Percentiles rank a stretch among this genome's conserved stretches.
Conservation (phyloP, 768 basidiomycete species). For the Tulasnella sp. region DNA sequence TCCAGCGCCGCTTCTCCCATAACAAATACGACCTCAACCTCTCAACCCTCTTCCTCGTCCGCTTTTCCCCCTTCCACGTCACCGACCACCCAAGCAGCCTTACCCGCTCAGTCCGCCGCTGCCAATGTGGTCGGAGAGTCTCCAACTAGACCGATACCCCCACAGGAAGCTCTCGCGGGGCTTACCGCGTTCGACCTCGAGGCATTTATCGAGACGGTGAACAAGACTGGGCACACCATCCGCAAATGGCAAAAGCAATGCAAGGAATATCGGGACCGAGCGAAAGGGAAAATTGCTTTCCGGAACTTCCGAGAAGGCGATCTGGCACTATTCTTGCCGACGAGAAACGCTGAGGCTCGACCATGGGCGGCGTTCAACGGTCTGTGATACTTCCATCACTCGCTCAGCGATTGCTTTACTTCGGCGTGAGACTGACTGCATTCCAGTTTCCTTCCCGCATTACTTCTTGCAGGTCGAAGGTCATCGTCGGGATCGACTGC, state of each 20-base stretch:
- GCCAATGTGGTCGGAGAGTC: not conserved
- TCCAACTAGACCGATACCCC: slow-evolving; percentile 53
- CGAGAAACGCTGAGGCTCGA: slow-evolving; percentile 85
- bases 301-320: slow-evolving; percentile 94
- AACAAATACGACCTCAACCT: not conserved
- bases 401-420: not conserved
- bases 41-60: not conserved
- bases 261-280: slow-evolving; percentile 91
- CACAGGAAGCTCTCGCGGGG: slow-evolving; percentile 60
- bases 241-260: slow-evolving; percentile 98
- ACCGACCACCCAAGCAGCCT: not conserved
- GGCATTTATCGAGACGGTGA: slow-evolving; percentile 75
- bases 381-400: slow-evolving; percentile 38
- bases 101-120: not conserved
- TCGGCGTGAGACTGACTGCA: slow-evolving; percentile 3
- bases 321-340: slow-evolving; percentile 91
- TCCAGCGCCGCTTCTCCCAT: not conserved
- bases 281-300: slow-evolving; percentile 94
- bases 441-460: slow-evolving; percentile 88
- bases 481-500: slow-evolving; percentile 81
- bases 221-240: slow-evolving; percentile 75
- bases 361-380: slow-evolving; percentile 99
- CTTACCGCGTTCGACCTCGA: slow-evolving; percentile 78
- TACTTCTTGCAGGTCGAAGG: slow-evolving; percentile 91
- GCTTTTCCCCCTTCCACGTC: slow-evolving; percentile 14